phyloP scores from a whole-genome alignment of 2,329 filamentous ascomycete genomes.

The Colletotrichum sp. region DNA sequence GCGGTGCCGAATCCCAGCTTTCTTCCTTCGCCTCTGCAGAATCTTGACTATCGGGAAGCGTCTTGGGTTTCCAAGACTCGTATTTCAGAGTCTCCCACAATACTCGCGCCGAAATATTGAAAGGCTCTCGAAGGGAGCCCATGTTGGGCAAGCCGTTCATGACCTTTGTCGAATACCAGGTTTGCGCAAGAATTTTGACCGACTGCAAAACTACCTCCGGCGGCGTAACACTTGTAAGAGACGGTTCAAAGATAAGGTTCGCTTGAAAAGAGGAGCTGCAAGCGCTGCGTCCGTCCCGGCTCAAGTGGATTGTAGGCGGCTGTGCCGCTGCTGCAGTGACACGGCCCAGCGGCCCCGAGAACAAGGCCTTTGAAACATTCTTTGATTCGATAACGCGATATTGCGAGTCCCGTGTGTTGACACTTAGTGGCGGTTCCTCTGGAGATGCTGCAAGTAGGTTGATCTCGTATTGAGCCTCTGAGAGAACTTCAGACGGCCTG shows the following conservation, averaged over 20 bases:
- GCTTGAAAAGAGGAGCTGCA: conserved; percentile 46
- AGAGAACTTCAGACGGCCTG: conserved; percentile 30
- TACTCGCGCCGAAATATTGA: conserved; percentile 34
- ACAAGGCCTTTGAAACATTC: conserved; percentile 54
- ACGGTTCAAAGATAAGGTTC: conserved; percentile 51
- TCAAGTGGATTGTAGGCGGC: conserved; percentile 53
- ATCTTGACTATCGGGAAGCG: not conserved
- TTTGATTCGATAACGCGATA: conserved; percentile 57
- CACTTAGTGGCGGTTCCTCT: conserved; percentile 56
- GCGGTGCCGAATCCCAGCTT: not conserved
- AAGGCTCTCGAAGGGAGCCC: conserved; percentile 44
- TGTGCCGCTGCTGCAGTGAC: conserved; percentile 50
- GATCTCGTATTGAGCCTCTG: conserved; percentile 48
- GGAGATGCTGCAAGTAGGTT: conserved; percentile 54
- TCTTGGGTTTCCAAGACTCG: conserved; percentile 30
- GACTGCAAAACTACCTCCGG: conserved; percentile 53
- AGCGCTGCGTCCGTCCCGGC: conserved; percentile 48
- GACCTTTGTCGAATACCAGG: conserved; percentile 53
- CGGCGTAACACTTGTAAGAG: conserved; percentile 41
- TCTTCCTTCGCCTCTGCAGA: conserved; percentile 25
- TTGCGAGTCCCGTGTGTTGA: conserved; percentile 49
- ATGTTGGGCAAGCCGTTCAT: conserved; percentile 54
- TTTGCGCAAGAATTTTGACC: conserved; percentile 55
- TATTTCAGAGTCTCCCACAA: conserved; percentile 55
- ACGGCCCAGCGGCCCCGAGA: conserved; percentile 54